phyloP scores from a whole-genome alignment of 2,329 filamentous ascomycete species.

The Sphaerostilbella broomeana region DNA sequence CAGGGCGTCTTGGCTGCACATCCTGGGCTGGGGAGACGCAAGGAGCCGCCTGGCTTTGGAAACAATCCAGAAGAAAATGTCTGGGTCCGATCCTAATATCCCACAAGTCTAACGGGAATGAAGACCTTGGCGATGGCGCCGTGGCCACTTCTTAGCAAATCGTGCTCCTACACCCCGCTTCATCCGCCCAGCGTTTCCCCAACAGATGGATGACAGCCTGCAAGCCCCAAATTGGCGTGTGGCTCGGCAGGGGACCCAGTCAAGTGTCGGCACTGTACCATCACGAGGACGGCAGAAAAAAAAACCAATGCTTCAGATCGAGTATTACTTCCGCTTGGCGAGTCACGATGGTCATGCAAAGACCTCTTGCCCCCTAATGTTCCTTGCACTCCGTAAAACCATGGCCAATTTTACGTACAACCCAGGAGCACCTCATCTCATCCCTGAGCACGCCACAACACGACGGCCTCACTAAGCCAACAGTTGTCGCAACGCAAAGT shows the following conservation, averaged over 20 bases:
- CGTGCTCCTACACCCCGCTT: slow-evolving; percentile 2
- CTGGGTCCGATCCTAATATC: background rate
- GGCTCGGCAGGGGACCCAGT: slow-evolving; percentile 8
- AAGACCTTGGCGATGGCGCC: too few species aligned
- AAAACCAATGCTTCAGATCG: background rate
- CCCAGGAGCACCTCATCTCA: slow-evolving; percentile 14
- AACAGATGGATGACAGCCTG: background rate
- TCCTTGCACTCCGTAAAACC: background rate
- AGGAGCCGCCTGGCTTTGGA: too few species aligned
- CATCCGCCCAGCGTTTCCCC: background rate
- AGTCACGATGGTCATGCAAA: slow-evolving; percentile 15
- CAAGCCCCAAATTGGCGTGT: slow-evolving; percentile 2
- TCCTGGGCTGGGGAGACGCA: too few species aligned
- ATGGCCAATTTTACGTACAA: slow-evolving; percentile 16
- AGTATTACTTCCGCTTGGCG: slow-evolving; percentile 4
- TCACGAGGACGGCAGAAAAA: slow-evolving; percentile 24
- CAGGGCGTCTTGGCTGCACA: too few species aligned
- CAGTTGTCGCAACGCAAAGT: too few species aligned
- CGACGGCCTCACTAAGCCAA: too few species aligned
- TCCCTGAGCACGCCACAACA: slow-evolving; percentile 12
- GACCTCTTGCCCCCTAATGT: background rate
- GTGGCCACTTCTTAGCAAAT: slow-evolving; percentile 7
- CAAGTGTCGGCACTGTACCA: slow-evolving; percentile 18
- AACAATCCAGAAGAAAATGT: background rate
- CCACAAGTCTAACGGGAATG: too few species aligned